phyloP scores from a whole-genome alignment of 129 eudicot species.

The Centaurea solstitialis region DNA sequence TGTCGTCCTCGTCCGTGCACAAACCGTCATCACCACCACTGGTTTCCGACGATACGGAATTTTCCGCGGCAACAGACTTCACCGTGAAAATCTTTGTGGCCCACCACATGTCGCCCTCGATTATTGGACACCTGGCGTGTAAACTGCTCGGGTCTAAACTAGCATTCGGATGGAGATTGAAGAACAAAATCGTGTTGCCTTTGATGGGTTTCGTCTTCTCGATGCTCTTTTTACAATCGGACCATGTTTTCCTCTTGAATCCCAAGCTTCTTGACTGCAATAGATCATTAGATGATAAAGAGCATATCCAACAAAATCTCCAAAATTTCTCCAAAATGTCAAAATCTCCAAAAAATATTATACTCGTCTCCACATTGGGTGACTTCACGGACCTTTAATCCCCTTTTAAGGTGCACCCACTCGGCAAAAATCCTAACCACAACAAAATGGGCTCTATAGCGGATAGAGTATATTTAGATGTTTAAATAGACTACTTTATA shows the following conservation, averaged over 20 bases:
- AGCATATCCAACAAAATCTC: too few relatives aligned
- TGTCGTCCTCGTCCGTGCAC: conserved; percentile 83
- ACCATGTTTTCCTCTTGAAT: conserved; percentile 47
- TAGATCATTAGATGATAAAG: neutral
- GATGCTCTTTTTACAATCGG: conserved; percentile 53
- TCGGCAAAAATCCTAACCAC: too few relatives aligned
- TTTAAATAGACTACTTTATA: neutral
- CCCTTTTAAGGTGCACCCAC: too few relatives aligned
- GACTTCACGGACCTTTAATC: too few relatives aligned
- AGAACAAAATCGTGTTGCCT: conserved; percentile 82
- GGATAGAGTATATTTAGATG: neutral
- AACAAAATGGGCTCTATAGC: neutral
- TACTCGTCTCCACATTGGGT: too few relatives aligned
- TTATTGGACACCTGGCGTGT: conserved; percentile 70
- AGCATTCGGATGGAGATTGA: conserved; percentile 68
- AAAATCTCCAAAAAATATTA: too few relatives aligned
- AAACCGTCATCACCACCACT: conserved; percentile 30
- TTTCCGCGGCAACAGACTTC: conserved; percentile 16
- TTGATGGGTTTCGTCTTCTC: conserved; percentile 48
- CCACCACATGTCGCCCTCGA: conserved; percentile 79
- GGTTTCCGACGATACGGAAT: neutral
- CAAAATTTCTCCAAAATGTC: too few relatives aligned
- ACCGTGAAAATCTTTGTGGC: conserved; percentile 62
- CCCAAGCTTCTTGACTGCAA: conserved; percentile 39
- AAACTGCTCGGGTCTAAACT: conserved; percentile 61